A percentile compares a stretch with the other conserved stretches of the same genome.
Evolutionary conservation across 148 eudicot genomes (phyloP).

Genomic region (Camellia sinensis): DNA sequence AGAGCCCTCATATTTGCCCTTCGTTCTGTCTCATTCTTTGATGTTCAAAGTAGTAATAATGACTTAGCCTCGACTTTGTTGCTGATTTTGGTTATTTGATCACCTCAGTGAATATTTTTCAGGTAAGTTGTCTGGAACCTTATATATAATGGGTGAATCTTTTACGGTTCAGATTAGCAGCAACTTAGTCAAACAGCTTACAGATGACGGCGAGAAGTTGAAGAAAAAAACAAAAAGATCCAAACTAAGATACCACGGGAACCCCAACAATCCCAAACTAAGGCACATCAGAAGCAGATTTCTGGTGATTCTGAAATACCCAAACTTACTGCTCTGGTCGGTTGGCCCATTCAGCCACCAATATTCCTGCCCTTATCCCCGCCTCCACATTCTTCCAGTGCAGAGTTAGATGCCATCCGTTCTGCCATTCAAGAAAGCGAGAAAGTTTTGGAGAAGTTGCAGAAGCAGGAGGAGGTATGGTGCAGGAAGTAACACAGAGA

Average conservation of each 20-base stretch:
- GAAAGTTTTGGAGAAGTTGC: constrained; percentile 61
- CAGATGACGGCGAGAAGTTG: constrained; percentile 45
- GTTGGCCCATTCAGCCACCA: constrained; percentile 72
- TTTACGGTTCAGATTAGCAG: constrained; percentile 67
- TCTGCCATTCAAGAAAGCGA: constrained; percentile 72
- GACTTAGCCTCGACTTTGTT: neutral
- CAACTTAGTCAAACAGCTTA: constrained; percentile 63
- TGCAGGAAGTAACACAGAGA: constrained; percentile 64
- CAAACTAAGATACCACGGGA: constrained; percentile 49
- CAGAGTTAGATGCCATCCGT: constrained; percentile 60
- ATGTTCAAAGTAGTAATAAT: neutral
- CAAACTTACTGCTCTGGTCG: constrained; percentile 39
- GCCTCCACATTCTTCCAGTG: constrained; percentile 39
- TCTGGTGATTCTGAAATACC: constrained; percentile 36
- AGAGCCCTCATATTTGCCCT: neutral
- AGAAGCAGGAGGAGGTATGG: constrained; percentile 67
- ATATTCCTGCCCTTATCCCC: constrained; percentile 46
- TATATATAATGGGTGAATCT: constrained; percentile 57
- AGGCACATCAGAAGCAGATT: constrained; percentile 38
- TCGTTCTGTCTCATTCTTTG: neutral
- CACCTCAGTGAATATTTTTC: constrained; percentile 18
- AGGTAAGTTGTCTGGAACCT: constrained; percentile 29
- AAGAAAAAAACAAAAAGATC: constrained; percentile 64
- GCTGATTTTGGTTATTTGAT: constrained; percentile 10
- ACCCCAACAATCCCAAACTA: constrained; percentile 29